Conservation (phyloP, 495 filamentous ascomycete species). For the Aspergillus bridgeri region DNA sequence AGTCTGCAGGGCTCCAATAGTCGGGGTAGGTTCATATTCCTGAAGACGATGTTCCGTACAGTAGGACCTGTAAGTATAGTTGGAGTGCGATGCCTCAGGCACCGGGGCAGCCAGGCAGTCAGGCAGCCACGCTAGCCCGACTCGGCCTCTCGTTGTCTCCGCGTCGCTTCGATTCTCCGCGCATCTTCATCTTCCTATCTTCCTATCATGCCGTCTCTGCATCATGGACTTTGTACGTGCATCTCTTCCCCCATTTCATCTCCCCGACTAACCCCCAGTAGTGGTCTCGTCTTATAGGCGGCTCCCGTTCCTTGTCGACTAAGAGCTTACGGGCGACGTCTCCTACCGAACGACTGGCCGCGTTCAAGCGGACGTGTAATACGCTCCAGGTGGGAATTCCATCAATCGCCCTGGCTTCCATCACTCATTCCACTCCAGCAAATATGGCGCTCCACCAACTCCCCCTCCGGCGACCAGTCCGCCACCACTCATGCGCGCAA, state of each 20-base stretch:
- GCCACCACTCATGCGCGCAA: constrained; percentile 48
- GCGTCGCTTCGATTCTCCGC: neutral
- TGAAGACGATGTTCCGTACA: too few relatives aligned
- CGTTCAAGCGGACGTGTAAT: constrained; percentile 86
- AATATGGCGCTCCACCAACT: constrained; percentile 69
- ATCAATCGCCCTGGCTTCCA: neutral
- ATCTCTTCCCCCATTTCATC: neutral
- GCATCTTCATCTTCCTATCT: constrained; percentile 10
- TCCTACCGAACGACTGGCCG: constrained; percentile 79
- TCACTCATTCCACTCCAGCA: constrained; percentile 49
- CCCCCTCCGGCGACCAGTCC: constrained; percentile 47
- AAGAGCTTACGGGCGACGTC: constrained; percentile 65
- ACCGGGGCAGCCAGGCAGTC: too few relatives aligned
- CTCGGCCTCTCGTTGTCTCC: too few relatives aligned
- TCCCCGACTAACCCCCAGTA: constrained; percentile 29
- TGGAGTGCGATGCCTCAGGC: too few relatives aligned
- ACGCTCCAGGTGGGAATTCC: constrained; percentile 65
- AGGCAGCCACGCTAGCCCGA: neutral
- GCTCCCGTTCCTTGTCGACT: constrained; percentile 61
- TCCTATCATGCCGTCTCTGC: constrained; percentile 33
- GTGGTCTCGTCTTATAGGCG: constrained; percentile 90
- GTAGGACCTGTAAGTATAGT: too few relatives aligned
- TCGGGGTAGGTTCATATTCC: too few relatives aligned
- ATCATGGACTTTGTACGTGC: constrained; percentile 43
- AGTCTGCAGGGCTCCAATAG: constrained; percentile 44